Base-by-base conservation (phyloP, 2,329 filamentous ascomycete species). In the Fusarium hainanense region DNA sequence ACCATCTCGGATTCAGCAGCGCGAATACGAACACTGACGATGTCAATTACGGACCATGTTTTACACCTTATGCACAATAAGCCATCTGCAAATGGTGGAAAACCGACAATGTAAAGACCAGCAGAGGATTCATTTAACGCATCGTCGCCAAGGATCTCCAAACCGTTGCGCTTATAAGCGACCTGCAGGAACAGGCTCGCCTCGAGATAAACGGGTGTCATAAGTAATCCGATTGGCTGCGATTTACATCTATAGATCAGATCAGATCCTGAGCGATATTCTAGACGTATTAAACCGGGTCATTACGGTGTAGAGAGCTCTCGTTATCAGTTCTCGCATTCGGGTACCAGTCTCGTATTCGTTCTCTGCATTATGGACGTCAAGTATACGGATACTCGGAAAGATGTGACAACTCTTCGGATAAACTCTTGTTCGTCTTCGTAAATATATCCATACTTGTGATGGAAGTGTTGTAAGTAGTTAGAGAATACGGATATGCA, bases 381-480 rank as follows among this genome's bases (percentile, higher is more conserved):
- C 5, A 25, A 50, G 21, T 43, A 48, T 10, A 25, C 20, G 40
- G 18, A 48, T 14, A n/a, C 20, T 50, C 7, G 16, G 20, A n/a
- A 25, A 23, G 13, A 7, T n/a, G n/a, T 3, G 14, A 23, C 13
- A 37, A 32, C 11, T 43, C 30, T 23, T 12, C 18, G 28, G 13
- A 14, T 14, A 30, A 30, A 12, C 28, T 30, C 28, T 30, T 69
- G 50, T 68, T 70, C 68, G 68, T 70, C 70, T 70, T 70, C 68
- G 63, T 16, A 52, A 68, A 64, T 1, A 4, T 5, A 18, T 23
- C 54, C 20, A 20, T n/a, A 20, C 20, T 4, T 27, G 18, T 18
- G 11, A 21, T 23, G 27, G 8, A 40, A 56, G 55, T 30, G 34
- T 30, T 21, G 16, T 34, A 40, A 16, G 32, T 18, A 5, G 16